A percentile compares a stretch with the other conserved stretches of the same genome.
Conservation (phyloP, 1,284 basidiomycete species). For the Earliella scabrosa region DNA sequence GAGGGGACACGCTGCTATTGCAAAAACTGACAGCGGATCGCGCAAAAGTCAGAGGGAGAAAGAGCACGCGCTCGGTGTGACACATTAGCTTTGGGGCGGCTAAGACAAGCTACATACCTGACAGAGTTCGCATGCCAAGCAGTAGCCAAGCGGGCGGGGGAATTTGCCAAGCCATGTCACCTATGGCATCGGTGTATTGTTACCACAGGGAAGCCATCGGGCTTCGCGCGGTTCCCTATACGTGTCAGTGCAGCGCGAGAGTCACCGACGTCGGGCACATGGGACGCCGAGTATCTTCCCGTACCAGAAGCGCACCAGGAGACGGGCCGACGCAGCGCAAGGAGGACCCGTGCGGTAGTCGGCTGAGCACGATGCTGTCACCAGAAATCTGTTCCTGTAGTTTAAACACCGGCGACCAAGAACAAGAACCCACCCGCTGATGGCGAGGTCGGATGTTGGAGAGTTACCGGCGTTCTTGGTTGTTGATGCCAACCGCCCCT, state of each 20-base stretch:
- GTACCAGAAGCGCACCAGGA: not conserved
- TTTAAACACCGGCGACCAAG: too few species aligned
- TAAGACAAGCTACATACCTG: not conserved
- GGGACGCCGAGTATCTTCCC: not conserved
- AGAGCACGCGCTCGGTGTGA: conserved; percentile 6
- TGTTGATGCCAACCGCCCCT: too few species aligned
- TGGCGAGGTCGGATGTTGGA: too few species aligned
- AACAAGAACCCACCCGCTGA: too few species aligned
- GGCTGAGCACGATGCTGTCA: not conserved
- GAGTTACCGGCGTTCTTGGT: too few species aligned
- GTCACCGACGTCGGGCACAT: not conserved
- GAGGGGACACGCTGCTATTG: not conserved
- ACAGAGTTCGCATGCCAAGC: conserved; percentile 22
- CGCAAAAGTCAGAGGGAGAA: not conserved
- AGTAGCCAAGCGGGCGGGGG: conserved; percentile 12
- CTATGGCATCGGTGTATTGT: not conserved
- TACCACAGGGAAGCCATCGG: not conserved
- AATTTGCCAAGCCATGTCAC: conserved; percentile 12
- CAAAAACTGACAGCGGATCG: conserved; percentile 10
- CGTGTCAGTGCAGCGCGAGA: not conserved
- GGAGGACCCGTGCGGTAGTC: not conserved
- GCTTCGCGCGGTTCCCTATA: not conserved
- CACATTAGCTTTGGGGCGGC: conserved; percentile 14
- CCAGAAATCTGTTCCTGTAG: too few species aligned
- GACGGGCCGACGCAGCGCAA: not conserved